Evolutionary conservation across 495 filamentous ascomycete genomes (phyloP), one percentile per base, ranked within the genome.

Genomic region (Paragyromitra xinjiangensis): DNA sequence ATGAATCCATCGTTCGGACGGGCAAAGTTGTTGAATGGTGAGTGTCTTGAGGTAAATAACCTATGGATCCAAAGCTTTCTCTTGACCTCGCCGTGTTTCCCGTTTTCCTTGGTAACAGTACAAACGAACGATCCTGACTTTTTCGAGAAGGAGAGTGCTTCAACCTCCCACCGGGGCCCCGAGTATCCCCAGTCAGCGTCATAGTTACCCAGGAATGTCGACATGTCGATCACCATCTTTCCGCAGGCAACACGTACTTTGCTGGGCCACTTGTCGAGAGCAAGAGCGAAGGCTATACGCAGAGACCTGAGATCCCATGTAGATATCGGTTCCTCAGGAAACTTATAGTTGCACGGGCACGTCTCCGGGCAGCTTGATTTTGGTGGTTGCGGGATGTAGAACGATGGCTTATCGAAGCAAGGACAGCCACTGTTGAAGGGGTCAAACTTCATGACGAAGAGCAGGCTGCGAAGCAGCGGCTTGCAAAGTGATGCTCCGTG

Each of bases 31-130:
- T 68, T 74, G 19, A 45, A 69, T 14, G 71, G 59, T 22, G 68
- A 76, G 37, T 64, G 45, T 22, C 55, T 71, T 9, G 73, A 76
- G 40, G 67, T 50, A 39, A 74, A 74, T n/a, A 78, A 42, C n/a
- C 76, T 64, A 24, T 78, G 71, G 29, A 78, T 70, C 76, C 76
- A 78, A 44, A 78, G 65, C 6, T 76, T 78, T 37, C 76, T 65
- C 58, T 70, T 56, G 11, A 65, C 56, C 40, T 59, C 40, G 6
- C 48, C 65, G 6, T 59, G 16, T 16, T 62, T 40, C 16, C 64
- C 72, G 19, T 16, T 62, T 7, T 50, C 29, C 34, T 40, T 77
- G 55, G 76, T 78, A 26, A 78, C 64, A n/a, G 56, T 78, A 16
- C 64, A 66, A 64, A 78, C 73, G 64, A 77, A 78, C 12, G 72